Evolutionary conservation across 768 basidiomycete species (phyloP), one percentile per base, ranked within the genome.

Genomic region (Termitomyces sp.): DNA sequence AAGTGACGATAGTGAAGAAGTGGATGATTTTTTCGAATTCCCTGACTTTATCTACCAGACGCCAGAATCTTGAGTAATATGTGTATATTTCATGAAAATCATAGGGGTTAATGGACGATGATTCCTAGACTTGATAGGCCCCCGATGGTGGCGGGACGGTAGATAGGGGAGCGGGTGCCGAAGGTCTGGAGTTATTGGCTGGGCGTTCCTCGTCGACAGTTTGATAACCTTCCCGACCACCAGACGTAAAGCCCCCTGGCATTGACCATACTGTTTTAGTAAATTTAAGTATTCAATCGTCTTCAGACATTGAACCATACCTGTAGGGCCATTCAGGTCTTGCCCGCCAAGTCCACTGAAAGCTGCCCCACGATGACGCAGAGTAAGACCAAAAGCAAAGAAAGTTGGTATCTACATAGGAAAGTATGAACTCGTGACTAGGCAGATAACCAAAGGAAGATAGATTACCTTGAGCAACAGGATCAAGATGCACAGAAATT

Each of bases 181-280:
- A 57, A 29, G 66, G 60, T 54, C 68, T 67, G 62, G 60, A 50
- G 66, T 18, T 43, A 22, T 44, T 62, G 58, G 42, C 57, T 51
- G 52, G 60, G 32, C 57, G 66, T 59, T 84, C 81, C 35, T 83
- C 84, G 50, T 83, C 82, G 11, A 87, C 76, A 38, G 74, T 78
- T 63, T 87, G 84, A 64, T 87, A 87, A 7, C 85, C 83, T 50
- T 81, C 81, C 38, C 79, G 73, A 22, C 72, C 73, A 33, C 68
- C 61, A 5, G 82, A 80, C 0, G 84, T 83, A 60, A 87, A 84
- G 1, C 85, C 85, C 13, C 86, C 87, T 4, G 87, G 87, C 87
- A 89, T 89, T 18, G 86, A 80, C 87, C 87, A 89, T 15, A 89
- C 87, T 89, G 48, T n/a, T 11, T 50, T 23, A 7, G 35, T 59